Conservation (phyloP, 192 early-diverging fungal genomes). For the Spizellomyces punctatus region DNA sequence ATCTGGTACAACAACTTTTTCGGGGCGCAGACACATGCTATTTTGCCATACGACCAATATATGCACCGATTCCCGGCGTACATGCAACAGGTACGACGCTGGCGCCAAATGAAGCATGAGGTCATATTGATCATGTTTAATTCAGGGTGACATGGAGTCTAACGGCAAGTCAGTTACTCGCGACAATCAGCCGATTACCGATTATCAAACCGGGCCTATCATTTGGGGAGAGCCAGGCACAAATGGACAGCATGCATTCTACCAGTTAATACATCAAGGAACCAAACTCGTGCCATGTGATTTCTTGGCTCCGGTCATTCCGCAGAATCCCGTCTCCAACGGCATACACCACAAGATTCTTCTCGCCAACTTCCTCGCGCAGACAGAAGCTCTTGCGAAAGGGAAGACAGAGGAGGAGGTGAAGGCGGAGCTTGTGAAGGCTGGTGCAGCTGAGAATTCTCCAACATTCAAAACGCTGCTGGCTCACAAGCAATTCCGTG, state of each 20-base stretch:
- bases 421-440: constrained; percentile 74
- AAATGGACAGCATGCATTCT: constrained; percentile 99
- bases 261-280: constrained; percentile 99
- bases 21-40: constrained; percentile 88
- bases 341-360: constrained; percentile 93
- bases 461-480: constrained; percentile 57
- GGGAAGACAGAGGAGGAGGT: constrained; percentile 87
- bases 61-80: constrained; percentile 97
- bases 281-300: constrained; percentile 95
- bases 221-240: constrained; percentile 99
- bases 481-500: constrained; percentile 96
- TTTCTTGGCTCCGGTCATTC: constrained; percentile 92
- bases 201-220: constrained; percentile 86
- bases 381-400: constrained; percentile 95
- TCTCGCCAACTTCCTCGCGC: constrained; percentile 99
- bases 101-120: not conserved
- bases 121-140: not conserved
- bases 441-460: constrained; percentile 49
- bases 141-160: constrained; percentile 97
- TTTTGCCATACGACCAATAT: constrained; percentile 99
- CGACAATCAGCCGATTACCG: constrained; percentile 69
- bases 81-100: constrained; percentile 81
- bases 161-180: constrained; percentile 96
- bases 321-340: constrained; percentile 87
- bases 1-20: constrained; percentile 99